Conservation (phyloP, 345 rosid species). For the Syzygium oleosum region DNA sequence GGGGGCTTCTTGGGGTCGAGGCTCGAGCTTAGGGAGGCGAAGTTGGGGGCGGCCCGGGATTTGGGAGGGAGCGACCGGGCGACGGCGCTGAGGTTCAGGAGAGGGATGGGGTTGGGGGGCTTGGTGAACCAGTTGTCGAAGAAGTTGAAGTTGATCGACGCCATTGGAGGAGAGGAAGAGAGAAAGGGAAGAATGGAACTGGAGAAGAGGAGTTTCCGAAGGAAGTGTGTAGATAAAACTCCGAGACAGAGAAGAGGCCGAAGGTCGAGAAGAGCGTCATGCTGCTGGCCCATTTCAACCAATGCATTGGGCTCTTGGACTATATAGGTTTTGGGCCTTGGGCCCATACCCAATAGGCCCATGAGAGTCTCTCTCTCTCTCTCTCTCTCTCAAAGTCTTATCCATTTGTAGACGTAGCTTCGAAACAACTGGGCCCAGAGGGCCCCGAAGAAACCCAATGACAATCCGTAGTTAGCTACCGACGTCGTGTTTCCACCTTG, state of each 20-base stretch:
- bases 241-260: too few relatives aligned
- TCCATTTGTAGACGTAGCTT: neutral
- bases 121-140: conserved; percentile 75
- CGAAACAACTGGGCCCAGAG: neutral
- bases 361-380: neutral
- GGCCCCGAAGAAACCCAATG: neutral
- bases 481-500: neutral
- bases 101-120: conserved; percentile 54
- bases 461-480: neutral
- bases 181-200: neutral
- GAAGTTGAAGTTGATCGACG: conserved; percentile 71
- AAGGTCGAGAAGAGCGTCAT: neutral
- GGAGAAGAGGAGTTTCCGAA: neutral
- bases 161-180: conserved; percentile 19
- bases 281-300: neutral
- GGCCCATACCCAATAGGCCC: neutral
- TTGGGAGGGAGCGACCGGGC: conserved; percentile 16
- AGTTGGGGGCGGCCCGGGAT: conserved; percentile 19
- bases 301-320: neutral
- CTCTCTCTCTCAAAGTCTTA: neutral
- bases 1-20: conserved; percentile 16
- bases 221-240: neutral
- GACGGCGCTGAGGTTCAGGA: conserved; percentile 34
- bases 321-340: neutral
- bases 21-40: conserved; percentile 53